These are phyloP conservation scores for Chaetomiaceae sp. DNA, from an alignment of 2,329 filamentous ascomycete species.

Conservation along the genomic window DNA sequence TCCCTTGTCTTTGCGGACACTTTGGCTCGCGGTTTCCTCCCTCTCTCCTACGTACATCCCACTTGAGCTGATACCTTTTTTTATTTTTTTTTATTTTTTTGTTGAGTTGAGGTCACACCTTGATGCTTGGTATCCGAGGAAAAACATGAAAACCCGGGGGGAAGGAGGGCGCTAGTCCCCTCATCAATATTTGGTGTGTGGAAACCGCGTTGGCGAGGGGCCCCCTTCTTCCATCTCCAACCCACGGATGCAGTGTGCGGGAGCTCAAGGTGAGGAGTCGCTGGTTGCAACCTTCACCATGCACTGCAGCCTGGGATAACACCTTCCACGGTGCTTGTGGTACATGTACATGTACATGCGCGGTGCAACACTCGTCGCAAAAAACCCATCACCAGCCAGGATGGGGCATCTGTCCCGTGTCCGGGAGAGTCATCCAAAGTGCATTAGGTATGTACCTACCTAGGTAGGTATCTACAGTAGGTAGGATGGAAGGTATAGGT, in stretches of 20 bases:
- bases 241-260: neutral
- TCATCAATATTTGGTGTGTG: conserved; percentile 1
- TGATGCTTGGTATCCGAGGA: neutral
- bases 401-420: neutral
- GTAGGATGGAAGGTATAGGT: too few relatives aligned
- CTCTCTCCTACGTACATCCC: too few relatives aligned
- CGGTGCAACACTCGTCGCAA: neutral
- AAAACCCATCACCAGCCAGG: neutral
- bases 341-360: too few relatives aligned
- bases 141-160: neutral
- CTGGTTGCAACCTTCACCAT: neutral
- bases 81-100: too few relatives aligned
- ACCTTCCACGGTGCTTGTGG: neutral
- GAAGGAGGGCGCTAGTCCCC: neutral
- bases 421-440: too few relatives aligned
- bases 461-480: too few relatives aligned
- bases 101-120: too few relatives aligned
- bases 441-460: too few relatives aligned
- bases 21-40: too few relatives aligned
- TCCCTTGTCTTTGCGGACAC: neutral
- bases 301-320: neutral
- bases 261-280: neutral
- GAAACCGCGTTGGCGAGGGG: too few relatives aligned
- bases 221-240: neutral
- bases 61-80: too few relatives aligned